phyloP scores from a whole-genome alignment of 371 early-diverging fungal genomes.

The Rhizopus arrhizus region DNA sequence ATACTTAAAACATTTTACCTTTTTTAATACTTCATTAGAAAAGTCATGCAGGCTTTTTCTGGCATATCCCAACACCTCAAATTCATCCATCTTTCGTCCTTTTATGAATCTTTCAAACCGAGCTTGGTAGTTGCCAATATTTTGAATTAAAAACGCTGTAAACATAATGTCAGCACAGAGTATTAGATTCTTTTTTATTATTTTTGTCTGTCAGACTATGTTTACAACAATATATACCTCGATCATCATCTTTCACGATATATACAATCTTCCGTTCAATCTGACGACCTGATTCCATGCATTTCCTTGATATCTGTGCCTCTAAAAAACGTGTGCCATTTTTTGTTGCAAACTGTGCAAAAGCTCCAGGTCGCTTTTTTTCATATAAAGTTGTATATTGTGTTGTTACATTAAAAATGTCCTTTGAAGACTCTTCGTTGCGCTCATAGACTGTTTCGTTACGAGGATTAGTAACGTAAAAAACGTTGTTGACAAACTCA shows the following conservation, averaged over 20 bases:
- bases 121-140: conserved; percentile 15
- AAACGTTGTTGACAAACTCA: conserved; percentile 5
- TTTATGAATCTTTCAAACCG: conserved; percentile 16
- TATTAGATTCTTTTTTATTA: conserved; percentile 19
- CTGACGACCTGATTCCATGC: conserved; percentile 7
- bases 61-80: conserved; percentile 22
- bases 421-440: background rate
- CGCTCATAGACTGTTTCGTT: conserved; percentile 4
- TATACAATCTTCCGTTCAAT: conserved; percentile 14
- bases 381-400: conserved; percentile 2
- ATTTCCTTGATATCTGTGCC: conserved; percentile 8
- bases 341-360: conserved; percentile 10
- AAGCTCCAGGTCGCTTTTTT: conserved; percentile 3
- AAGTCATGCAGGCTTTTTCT: too few relatives aligned
- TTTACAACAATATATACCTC: conserved; percentile 22
- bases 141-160: conserved; percentile 13
- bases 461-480: conserved; percentile 10
- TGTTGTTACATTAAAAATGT: conserved; percentile 5
- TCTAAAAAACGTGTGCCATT: conserved; percentile 2
- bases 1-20: too few relatives aligned
- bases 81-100: conserved; percentile 14
- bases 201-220: conserved; percentile 12
- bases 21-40: too few relatives aligned
- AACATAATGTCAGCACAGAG: conserved; percentile 9
- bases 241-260: conserved; percentile 12